Evolutionary conservation across 2,329 filamentous ascomycete species (phyloP).

Genomic region (Beauveria sp.): DNA sequence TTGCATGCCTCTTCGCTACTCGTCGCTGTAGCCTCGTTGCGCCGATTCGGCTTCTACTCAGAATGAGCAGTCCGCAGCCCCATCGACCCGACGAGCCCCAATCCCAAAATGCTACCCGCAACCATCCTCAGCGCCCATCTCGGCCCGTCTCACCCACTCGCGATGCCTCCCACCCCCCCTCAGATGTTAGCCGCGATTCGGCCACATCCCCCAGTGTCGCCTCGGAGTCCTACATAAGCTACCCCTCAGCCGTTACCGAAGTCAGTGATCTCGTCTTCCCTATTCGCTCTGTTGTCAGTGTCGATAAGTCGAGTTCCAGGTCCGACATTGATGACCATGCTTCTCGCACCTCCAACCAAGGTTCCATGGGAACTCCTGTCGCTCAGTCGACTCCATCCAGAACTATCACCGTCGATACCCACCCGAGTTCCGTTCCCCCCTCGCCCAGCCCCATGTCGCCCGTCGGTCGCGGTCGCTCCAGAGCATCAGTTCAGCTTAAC

Average conservation of each 20-base stretch:
- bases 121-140: background rate
- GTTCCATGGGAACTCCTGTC: constrained; percentile 23
- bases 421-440: background rate
- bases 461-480: constrained; percentile 5
- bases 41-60: background rate
- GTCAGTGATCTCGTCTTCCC: constrained; percentile 62
- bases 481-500: constrained; percentile 26
- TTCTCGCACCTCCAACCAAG: constrained; percentile 25
- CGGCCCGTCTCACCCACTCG: background rate
- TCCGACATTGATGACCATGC: constrained; percentile 34
- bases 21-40: background rate
- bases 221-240: constrained; percentile 13
- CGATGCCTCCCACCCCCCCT: background rate
- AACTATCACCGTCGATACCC: constrained; percentile 20
- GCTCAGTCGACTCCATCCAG: constrained; percentile 24
- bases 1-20: background rate
- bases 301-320: constrained; percentile 46
- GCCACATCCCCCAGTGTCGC: background rate
- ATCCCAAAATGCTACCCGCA: background rate
- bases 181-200: background rate
- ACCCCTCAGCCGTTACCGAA: constrained; percentile 27
- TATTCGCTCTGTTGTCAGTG: constrained; percentile 70
- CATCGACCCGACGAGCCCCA: constrained; percentile 2
- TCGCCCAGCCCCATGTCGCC: constrained; percentile 3
- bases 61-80: constrained; percentile 1